These are phyloP conservation scores for Perilla frutescens DNA, from an alignment of 257 asterid species.

Conservation along the genomic window DNA sequence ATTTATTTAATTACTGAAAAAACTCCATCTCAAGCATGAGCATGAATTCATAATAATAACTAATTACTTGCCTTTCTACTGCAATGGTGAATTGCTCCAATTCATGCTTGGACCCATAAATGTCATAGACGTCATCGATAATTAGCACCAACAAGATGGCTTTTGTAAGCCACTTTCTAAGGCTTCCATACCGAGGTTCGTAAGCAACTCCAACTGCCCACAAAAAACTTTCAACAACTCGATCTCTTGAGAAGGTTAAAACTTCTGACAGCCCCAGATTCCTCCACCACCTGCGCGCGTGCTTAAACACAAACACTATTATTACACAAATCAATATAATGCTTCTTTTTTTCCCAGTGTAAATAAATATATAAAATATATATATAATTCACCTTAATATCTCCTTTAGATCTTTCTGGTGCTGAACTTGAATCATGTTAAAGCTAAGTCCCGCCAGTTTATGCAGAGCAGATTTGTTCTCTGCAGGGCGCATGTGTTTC, in stretches of 20 bases:
- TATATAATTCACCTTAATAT: slow-evolving; percentile 45
- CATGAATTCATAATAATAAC: background rate
- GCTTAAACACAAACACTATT: too few species aligned
- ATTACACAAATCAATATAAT: too few species aligned
- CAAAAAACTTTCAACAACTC: slow-evolving; percentile 59
- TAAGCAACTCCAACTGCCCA: slow-evolving; percentile 60
- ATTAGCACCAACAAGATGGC: slow-evolving; percentile 45
- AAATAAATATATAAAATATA: background rate
- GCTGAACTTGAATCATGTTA: slow-evolving; percentile 58
- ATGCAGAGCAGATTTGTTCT: slow-evolving; percentile 30
- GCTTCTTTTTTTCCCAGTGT: background rate
- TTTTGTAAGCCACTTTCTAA: slow-evolving; percentile 64
- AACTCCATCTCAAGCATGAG: too few species aligned
- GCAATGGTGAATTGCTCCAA: slow-evolving; percentile 54
- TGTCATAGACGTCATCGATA: slow-evolving; percentile 68
- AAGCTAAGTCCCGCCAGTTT: slow-evolving; percentile 62
- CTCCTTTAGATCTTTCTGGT: slow-evolving; percentile 61
- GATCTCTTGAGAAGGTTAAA: slow-evolving; percentile 55
- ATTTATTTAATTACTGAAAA: too few species aligned
- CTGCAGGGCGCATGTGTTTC: slow-evolving; percentile 34
- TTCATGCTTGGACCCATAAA: slow-evolving; percentile 57
- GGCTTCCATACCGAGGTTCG: slow-evolving; percentile 50
- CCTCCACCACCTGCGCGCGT: slow-evolving; percentile 60
- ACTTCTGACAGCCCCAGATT: slow-evolving; percentile 42
- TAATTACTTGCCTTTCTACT: slow-evolving; percentile 41